Evolutionary conservation across 805 yeast species (phyloP).

Genomic region (Diddensiella transvaalensis): DNA sequence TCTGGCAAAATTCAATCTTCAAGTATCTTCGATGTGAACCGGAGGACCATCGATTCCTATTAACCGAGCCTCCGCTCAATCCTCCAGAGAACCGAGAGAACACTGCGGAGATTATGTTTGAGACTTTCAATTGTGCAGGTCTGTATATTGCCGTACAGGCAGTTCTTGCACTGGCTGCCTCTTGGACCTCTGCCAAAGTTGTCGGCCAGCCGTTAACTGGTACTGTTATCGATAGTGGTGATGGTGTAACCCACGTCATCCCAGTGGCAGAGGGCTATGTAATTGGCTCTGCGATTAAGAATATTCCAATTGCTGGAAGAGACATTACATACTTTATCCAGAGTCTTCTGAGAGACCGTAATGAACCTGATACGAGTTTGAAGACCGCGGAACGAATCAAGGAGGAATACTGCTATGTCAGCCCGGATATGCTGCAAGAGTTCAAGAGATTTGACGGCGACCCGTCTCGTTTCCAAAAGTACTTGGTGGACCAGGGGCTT

Average conservation of each 20-base stretch:
- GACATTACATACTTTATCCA: conserved; percentile 95
- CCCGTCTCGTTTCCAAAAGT: conserved; percentile 83
- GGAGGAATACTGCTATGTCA: conserved; percentile 94
- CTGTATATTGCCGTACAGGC: conserved; percentile 98
- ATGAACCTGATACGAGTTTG: conserved; percentile 88
- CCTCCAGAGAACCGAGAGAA: conserved; percentile 99
- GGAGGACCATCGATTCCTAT: conserved; percentile 91
- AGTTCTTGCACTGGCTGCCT: conserved; percentile 95
- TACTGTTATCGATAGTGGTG: conserved; percentile 97
- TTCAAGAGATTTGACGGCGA: conserved; percentile 92
- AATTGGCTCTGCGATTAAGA: conserved; percentile 94
- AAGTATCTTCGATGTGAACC: conserved; percentile 97
- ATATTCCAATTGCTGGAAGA: conserved; percentile 98
- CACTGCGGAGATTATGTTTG: conserved; percentile 98
- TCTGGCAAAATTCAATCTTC: conserved; percentile 97
- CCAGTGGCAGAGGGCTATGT: conserved; percentile 99
- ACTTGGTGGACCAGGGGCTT: conserved; percentile 72
- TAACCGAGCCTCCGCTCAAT: conserved; percentile 97
- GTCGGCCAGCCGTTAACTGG: conserved; percentile 95
- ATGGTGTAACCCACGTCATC: conserved; percentile 98
- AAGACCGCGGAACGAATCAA: conserved; percentile 96
- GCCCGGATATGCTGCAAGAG: conserved; percentile 96
- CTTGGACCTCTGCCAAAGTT: conserved; percentile 97
- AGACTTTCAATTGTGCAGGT: conserved; percentile 97
- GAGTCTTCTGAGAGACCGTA: conserved; percentile 90